These are phyloP conservation scores for Periconia macrospinosa DNA, from an alignment of 2,329 filamentous ascomycete species.

Conservation along the genomic window DNA sequence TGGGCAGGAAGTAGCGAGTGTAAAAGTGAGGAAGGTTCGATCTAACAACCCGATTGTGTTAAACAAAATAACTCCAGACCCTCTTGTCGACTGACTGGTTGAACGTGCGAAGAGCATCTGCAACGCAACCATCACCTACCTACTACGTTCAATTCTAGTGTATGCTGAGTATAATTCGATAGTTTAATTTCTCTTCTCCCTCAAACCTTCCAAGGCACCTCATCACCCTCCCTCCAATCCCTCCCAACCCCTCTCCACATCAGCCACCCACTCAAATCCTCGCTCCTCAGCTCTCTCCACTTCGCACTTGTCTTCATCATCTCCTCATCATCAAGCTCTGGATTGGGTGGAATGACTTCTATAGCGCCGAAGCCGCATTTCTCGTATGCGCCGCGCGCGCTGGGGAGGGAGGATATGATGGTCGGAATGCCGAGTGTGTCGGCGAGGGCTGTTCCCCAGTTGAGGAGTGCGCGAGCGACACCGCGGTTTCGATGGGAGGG, in stretches of 20 bases:
- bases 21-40: too few relatives aligned
- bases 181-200: background rate
- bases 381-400: constrained; percentile 22
- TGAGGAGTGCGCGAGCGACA: constrained; percentile 37
- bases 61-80: too few relatives aligned
- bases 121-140: too few relatives aligned
- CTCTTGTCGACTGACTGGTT: too few relatives aligned
- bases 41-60: too few relatives aligned
- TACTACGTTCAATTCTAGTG: too few relatives aligned
- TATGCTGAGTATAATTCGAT: background rate
- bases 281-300: constrained; percentile 21
- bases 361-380: constrained; percentile 21
- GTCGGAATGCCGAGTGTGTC: constrained; percentile 34
- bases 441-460: constrained; percentile 42
- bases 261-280: constrained; percentile 17
- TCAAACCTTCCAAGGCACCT: background rate
- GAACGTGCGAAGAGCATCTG: too few relatives aligned
- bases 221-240: background rate
- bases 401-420: constrained; percentile 18
- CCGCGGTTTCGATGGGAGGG: constrained; percentile 38
- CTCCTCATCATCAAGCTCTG: background rate
- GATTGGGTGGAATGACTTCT: constrained; percentile 20
- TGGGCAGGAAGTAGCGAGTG: too few relatives aligned
- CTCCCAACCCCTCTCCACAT: background rate
- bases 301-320: constrained; percentile 15